Evolutionary conservation across 208 protist genomes (phyloP).

Genomic region (Porcisia deanei): DNA sequence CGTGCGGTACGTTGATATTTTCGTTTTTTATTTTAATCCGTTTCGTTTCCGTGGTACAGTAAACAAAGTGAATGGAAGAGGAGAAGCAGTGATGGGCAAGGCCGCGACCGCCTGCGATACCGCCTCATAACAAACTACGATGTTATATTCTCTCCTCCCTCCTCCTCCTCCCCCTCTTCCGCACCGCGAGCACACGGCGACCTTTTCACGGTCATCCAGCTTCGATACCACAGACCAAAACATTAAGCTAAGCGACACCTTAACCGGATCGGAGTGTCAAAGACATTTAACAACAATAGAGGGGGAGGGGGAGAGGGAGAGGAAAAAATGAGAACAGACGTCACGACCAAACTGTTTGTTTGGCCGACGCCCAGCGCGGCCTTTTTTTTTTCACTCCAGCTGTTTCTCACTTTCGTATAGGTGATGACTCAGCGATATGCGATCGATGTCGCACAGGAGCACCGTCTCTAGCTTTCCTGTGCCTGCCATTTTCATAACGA

Average conservation of each 20-base stretch:
- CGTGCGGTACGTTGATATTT: neutral
- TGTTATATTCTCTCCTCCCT: neutral
- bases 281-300: neutral
- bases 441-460: slow-evolving; percentile 57
- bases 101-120: neutral
- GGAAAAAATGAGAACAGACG: neutral
- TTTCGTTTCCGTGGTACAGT: neutral
- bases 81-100: neutral
- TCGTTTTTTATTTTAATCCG: neutral
- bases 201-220: no score
- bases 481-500: slow-evolving; percentile 70
- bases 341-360: no score
- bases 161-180: neutral
- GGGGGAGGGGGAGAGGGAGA: neutral
- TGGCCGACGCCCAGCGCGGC: neutral
- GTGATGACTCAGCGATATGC: slow-evolving; percentile 69
- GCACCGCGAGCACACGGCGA: no score
- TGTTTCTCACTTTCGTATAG: slow-evolving; percentile 57
- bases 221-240: no score
- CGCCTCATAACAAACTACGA: neutral
- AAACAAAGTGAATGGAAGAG: neutral
- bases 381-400: slow-evolving; percentile 12
- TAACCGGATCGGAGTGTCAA: neutral
- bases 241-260: neutral
- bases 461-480: slow-evolving; percentile 32